Percentiles rank a stretch among this genome's conserved stretches.
Evolutionary conservation across 2,329 filamentous ascomycete genomes (phyloP).

Genomic region (Phoma herbarum): DNA sequence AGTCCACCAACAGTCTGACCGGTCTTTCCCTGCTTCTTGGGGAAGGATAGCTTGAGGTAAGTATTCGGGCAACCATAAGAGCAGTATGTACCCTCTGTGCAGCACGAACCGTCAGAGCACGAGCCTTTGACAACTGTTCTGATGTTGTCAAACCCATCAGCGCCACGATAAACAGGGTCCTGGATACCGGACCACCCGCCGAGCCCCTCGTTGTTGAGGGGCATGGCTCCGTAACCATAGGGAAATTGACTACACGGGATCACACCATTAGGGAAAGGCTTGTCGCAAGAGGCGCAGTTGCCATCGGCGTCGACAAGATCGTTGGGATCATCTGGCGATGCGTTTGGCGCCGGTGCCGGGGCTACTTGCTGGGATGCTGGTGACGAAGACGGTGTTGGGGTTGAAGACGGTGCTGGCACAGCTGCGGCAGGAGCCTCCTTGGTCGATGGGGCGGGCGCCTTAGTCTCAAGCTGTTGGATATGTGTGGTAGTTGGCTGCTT

Average conservation of each 20-base stretch:
- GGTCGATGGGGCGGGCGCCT: background rate
- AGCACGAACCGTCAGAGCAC: constrained; percentile 63
- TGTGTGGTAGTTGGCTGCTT: constrained; percentile 15
- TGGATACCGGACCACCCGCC: constrained; percentile 85
- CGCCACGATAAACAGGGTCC: constrained; percentile 51
- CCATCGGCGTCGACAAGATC: constrained; percentile 36
- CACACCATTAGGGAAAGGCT: constrained; percentile 77
- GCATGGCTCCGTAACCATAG: constrained; percentile 78
- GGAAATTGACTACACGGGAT: constrained; percentile 79
- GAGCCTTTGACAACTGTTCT: constrained; percentile 71
- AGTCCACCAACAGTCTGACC: constrained; percentile 90
- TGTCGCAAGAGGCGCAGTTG: constrained; percentile 62
- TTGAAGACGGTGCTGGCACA: constrained; percentile 24
- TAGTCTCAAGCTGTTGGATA: constrained; percentile 5
- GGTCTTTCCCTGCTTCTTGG: constrained; percentile 75
- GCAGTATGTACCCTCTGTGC: constrained; percentile 74
- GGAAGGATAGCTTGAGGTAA: constrained; percentile 94
- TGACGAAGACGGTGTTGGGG: constrained; percentile 1
- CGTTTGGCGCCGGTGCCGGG: constrained; percentile 18
- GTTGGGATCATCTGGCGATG: constrained; percentile 24
- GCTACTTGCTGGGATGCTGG: background rate
- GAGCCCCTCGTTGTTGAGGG: constrained; percentile 72
- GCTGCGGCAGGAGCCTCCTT: constrained; percentile 18
- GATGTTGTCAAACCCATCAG: constrained; percentile 62
- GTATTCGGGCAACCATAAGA: constrained; percentile 93